A percentile compares a stretch with the other conserved stretches of the same genome.
Conservation (phyloP, 441 rosid genomes). For the Pelargonium australe region DNA sequence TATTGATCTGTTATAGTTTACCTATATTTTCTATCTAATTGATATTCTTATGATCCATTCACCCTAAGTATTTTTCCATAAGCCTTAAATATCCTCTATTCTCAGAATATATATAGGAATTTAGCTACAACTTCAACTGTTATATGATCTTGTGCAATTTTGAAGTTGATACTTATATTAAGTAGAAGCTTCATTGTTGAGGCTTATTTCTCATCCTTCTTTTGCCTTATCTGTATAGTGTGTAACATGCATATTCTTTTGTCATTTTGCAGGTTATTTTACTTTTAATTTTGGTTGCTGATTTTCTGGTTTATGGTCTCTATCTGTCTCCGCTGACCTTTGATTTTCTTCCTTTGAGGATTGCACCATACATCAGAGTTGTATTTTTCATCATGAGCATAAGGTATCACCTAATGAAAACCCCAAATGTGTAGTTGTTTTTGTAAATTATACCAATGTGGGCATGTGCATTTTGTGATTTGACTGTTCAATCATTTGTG, state of each 20-base stretch:
- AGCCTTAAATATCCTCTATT: too few species aligned
- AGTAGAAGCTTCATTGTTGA: too few species aligned
- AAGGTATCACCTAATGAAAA: constrained; percentile 42
- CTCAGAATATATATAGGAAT: too few species aligned
- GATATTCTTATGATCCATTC: not conserved
- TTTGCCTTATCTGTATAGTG: not conserved
- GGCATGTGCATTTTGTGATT: constrained; percentile 4
- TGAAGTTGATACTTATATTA: too few species aligned
- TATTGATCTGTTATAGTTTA: not conserved
- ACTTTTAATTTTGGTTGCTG: constrained; percentile 57
- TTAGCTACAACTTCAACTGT: too few species aligned
- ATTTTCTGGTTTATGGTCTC: constrained; percentile 64
- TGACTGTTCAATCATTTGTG: not conserved
- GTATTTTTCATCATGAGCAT: constrained; percentile 62
- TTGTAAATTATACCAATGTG: not conserved
- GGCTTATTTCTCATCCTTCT: not conserved
- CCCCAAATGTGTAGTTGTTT: not conserved
- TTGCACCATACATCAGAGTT: constrained; percentile 88
- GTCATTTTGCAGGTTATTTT: constrained; percentile 59
- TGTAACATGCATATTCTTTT: not conserved
- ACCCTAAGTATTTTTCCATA: too few species aligned
- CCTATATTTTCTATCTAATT: not conserved
- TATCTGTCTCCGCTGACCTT: constrained; percentile 69
- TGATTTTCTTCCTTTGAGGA: constrained; percentile 66
- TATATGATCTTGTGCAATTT: too few species aligned